Base-by-base conservation (phyloP, 768 basidiomycete species). In the Termitomyces sp. region DNA sequence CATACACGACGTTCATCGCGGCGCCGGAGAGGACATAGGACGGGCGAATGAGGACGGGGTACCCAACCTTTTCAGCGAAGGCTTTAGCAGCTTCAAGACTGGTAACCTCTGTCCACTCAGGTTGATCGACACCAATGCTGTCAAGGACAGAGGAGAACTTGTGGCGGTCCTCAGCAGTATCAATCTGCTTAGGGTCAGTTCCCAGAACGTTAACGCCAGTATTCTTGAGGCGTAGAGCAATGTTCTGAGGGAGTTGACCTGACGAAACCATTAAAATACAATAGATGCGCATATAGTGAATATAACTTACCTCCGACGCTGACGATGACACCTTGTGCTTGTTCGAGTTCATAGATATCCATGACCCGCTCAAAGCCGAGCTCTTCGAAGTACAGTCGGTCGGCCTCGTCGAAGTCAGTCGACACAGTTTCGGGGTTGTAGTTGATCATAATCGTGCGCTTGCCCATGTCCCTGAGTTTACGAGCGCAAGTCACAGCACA, bases 341-440 rank as follows among this genome's bases (percentile, higher is more conserved):
- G 83, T 72, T 99, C 97, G 62, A 98, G 77, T 74, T 99, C 97
- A 69, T 98, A 99, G 68, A 99, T 98, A 75, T 99, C 97, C 96
- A 99, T 98, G 64, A 99, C 96, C 45, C 96, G 87, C 76, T 99
- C 97, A 77, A 84, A 98, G 54, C 96, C 94, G 60, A 99, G 86
- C 73, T 98, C 96, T 74, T 99, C 97, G 72, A 99, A 99, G 81
- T 99, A 99, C 51, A 99, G 79, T 60, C 97, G 81, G 69, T 98
- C 97, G n/a, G 97, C 97, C 78, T 99, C 97, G 70, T 99, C 97
- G 74, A 96, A 99, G 75, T 98, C 97, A 60, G 97, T 99, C 7
- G 96, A 98, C 45, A 98, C 97, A 4, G 97, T 99, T 77, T 99
- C 97, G 9, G 96, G 96, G 76, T 98, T 99, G 77, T 99, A 99